Base-by-base conservation (phyloP, 1,139 yeast species). In the Keqinozyma sinolaborantium region DNA sequence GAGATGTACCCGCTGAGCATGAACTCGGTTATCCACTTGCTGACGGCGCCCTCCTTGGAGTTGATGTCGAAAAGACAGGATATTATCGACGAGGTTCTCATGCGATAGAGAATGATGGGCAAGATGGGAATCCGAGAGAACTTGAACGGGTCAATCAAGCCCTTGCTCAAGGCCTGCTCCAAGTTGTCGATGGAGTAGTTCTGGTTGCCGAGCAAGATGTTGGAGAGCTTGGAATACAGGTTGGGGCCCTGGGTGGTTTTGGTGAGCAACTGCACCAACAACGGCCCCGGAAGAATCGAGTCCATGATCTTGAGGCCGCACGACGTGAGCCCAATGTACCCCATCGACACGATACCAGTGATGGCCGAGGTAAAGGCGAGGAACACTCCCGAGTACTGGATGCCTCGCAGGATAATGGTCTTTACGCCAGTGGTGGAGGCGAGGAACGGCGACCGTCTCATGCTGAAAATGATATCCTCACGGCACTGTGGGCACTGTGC, bases 401-500 rank as follows among this genome's bases (percentile, higher is more conserved):
- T 43, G 1, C 56, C 38, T 23, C 51, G 45, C 2, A 54, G 41
- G 3, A 60, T 27, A n/a, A 49, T 25, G 1, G 51, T 28, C 25
- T 55, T 50, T 3, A 53, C 28, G 10, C 51, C 47, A 3, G 54
- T 32, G 23, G 49, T 45, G 10, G 55, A 28, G 2, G 58, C 41
- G 19, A 69, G 40, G 7, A 62, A 31, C 2, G 53, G 36, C 16
- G 69, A 63, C 24, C 58, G 38, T 33, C 49, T 52, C 58, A 66
- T 56, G 16, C 56, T 44, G 40, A 69, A 65, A 8, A 56, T 46
- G 23, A 69, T 62, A 25, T 58, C 56, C 26, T 54, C 51, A 39
- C 65, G 65, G 41, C 75, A 69, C 41, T 69, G 75, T 2, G 74
- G 74, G 40, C 75, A 69, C 3, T 60, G 51, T 3, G 66, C 64